Conservation (phyloP, 1,284 basidiomycete species). For the Melampsora americana region DNA sequence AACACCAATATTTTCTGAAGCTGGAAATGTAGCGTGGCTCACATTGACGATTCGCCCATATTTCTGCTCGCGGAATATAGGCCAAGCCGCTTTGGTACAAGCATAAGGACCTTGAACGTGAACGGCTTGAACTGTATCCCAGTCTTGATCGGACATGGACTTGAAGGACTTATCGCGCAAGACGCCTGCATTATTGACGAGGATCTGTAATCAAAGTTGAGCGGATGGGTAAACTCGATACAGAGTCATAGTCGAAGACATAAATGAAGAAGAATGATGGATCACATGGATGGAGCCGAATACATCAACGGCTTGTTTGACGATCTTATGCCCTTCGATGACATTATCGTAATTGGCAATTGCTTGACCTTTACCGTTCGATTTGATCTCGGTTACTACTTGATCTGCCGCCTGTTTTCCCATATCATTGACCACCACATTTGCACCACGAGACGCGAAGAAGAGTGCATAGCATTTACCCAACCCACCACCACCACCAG, state of each 20-base stretch:
- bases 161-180: constrained; percentile 59
- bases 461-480: constrained; percentile 84
- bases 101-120: constrained; percentile 92
- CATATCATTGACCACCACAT: constrained; percentile 94
- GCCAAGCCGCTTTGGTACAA: constrained; percentile 97
- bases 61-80: constrained; percentile 74
- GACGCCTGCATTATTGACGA: constrained; percentile 76
- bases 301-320: constrained; percentile 74
- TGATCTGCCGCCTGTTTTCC: constrained; percentile 81
- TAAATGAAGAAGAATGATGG: constrained; percentile 2
- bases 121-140: constrained; percentile 76
- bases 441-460: constrained; percentile 85
- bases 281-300: constrained; percentile 75
- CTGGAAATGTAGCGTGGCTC: constrained; percentile 6
- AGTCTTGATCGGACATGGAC: constrained; percentile 56
- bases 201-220: constrained; percentile 47
- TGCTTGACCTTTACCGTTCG: constrained; percentile 75
- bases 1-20: not conserved
- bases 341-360: constrained; percentile 79
- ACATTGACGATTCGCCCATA: constrained; percentile 83
- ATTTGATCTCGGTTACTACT: constrained; percentile 85
- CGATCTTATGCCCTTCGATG: constrained; percentile 78
- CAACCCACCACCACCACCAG: constrained; percentile 91
- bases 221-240: not conserved
- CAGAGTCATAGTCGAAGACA: too few species aligned